Evolutionary conservation across 2,329 filamentous ascomycete genomes (phyloP), one percentile per base, ranked within the genome.

Genomic region (Penicillium sp.): DNA sequence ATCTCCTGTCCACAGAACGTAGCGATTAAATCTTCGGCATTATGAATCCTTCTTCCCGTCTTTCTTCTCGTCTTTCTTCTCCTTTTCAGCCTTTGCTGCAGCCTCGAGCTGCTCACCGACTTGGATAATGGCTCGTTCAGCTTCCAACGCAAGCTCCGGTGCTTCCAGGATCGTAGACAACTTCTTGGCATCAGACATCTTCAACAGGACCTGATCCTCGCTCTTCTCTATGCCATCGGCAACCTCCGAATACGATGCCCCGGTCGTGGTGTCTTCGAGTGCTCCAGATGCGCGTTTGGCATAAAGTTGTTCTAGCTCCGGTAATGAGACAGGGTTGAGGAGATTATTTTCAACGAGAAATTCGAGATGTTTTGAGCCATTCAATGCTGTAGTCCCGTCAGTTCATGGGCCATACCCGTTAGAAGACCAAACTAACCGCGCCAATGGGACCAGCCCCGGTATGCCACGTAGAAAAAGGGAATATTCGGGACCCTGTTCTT

Each of bases 401-500:
- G 60, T 37, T 56, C 10, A 29, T 16, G 3, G 3, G 5, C 12
- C 3, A 21, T 2, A 7, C 5, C 6, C 6, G 8, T 16, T 27
- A 13, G 39, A 37, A 39, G 27, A n/a, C 70, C 61, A 68, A 23
- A 65, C 72, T 56, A 59, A 81, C 80, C 80, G 74, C 88, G 84
- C 85, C 89, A 96, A 74, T 96, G 91, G 21, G 90, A 95, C 88
- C 89, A 97, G 27, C 91, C 78, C 61, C 94, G 84, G 77, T 95
- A 99, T 18, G 84, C 85, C 39, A 97, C 83, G 73, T 97, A 99
- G 79, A 97, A 97, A 79, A 97, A 97, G 18, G 94, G 94, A 13
- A 99, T 79, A 70, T 99, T 97, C 35, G 93, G 92, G 60, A 97
- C 82, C 59, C 90, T 95, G 48, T 13, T 52, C 31, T 38, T 41